Evolutionary conservation across 257 asterid species (phyloP).

Genomic region (Penstemon barbatus): DNA sequence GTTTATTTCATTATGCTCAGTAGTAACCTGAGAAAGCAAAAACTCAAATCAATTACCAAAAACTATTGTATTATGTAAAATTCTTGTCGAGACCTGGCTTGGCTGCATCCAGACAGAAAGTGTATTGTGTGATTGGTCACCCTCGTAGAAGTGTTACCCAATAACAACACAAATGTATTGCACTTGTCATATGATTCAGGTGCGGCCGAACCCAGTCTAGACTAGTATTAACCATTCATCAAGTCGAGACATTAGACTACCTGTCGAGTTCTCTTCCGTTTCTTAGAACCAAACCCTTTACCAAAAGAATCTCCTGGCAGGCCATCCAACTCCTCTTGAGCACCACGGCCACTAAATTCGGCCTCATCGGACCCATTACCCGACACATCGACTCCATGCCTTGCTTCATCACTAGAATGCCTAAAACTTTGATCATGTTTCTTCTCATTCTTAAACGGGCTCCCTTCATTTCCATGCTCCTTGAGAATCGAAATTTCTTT

Average conservation of each 20-base stretch:
- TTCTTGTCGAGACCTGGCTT: too few species aligned
- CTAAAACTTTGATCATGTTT: conserved; percentile 35
- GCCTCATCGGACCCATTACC: conserved; percentile 67
- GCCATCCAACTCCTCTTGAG: conserved; percentile 53
- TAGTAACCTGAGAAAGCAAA: conserved; percentile 44
- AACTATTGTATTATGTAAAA: too few species aligned
- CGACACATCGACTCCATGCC: conserved; percentile 41
- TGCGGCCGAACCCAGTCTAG: too few species aligned
- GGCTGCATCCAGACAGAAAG: too few species aligned
- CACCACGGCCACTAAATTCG: conserved; percentile 66
- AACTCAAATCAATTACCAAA: conserved; percentile 21
- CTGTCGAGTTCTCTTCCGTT: conserved; percentile 77
- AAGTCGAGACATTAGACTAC: conserved; percentile 31
- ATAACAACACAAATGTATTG: neutral
- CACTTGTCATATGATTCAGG: too few species aligned
- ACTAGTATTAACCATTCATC: neutral
- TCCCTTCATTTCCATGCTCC: conserved; percentile 39
- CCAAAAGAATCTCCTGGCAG: conserved; percentile 43
- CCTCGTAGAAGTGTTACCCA: too few species aligned
- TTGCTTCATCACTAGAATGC: conserved; percentile 48
- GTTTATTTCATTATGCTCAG: conserved; percentile 41
- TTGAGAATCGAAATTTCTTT: conserved; percentile 35
- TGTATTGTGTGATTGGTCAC: too few species aligned
- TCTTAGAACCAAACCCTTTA: conserved; percentile 56
- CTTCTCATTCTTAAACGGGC: conserved; percentile 52